phyloP scores from a whole-genome alignment of 768 basidiomycete genomes.

The Pleurotus tuoliensis region DNA sequence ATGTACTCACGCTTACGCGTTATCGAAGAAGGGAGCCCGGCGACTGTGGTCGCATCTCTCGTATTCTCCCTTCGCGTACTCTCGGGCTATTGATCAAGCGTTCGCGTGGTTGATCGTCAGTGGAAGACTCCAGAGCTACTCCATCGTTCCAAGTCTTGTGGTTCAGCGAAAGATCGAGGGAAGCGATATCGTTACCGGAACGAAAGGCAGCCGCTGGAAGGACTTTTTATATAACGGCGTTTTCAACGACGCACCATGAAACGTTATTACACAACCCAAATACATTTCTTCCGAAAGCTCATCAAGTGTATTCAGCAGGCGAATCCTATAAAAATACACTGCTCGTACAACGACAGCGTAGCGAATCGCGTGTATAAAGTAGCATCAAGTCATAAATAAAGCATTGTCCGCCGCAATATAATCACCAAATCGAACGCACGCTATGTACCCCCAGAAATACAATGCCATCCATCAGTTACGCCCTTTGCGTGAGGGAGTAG shows the following conservation, averaged over 20 bases:
- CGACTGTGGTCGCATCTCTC: constrained; percentile 57
- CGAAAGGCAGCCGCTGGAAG: constrained; percentile 52
- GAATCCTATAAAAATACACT: not conserved
- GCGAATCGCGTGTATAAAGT: not conserved
- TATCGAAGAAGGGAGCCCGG: constrained; percentile 57
- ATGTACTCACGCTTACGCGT: constrained; percentile 71
- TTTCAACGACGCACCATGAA: constrained; percentile 20
- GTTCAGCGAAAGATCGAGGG: constrained; percentile 56
- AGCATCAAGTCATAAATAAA: constrained; percentile 6
- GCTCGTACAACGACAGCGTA: constrained; percentile 1
- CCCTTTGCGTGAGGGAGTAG: not conserved
- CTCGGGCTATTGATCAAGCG: constrained; percentile 74
- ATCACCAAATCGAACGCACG: not conserved
- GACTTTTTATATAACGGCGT: constrained; percentile 46
- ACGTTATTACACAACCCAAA: no score
- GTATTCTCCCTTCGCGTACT: constrained; percentile 69
- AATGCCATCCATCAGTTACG: not conserved
- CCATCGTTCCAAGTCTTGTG: constrained; percentile 63
- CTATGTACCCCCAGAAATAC: not conserved
- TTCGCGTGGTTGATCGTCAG: constrained; percentile 62
- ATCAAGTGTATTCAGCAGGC: not conserved
- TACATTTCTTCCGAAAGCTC: no score
- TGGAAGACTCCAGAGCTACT: constrained; percentile 53
- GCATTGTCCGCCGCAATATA: constrained; percentile 1
- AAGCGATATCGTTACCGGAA: constrained; percentile 53